Evolutionary conservation across 305 asterid genomes (phyloP).

Genomic region (Stenogyne calaminthoides): DNA sequence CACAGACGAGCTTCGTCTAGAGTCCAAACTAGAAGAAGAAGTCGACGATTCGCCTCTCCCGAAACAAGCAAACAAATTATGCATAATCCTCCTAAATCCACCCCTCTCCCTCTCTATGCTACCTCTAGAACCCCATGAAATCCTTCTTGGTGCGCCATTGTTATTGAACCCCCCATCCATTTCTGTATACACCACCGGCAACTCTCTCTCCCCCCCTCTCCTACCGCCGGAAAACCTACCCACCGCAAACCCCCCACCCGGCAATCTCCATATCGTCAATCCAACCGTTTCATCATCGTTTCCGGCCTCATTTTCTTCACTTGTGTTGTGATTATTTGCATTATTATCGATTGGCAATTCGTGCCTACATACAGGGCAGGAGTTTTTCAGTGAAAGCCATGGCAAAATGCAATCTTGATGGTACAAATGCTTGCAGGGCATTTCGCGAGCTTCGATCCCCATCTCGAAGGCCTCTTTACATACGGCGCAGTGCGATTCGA

Average conservation of each 20-base stretch:
- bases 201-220: conserved; percentile 89
- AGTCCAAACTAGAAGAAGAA: conserved; percentile 62
- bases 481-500: conserved; percentile 80
- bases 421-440: conserved; percentile 95
- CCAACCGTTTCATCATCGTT: conserved; percentile 81
- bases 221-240: conserved; percentile 91
- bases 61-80: conserved; percentile 67
- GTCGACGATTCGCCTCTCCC: conserved; percentile 52
- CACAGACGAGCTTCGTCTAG: conserved; percentile 64
- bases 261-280: conserved; percentile 89
- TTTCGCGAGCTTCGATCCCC: conserved; percentile 73
- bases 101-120: conserved; percentile 58
- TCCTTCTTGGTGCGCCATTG: conserved; percentile 80
- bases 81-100: conserved; percentile 67
- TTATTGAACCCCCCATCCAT: conserved; percentile 90
- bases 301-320: conserved; percentile 39
- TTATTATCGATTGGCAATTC: conserved; percentile 66
- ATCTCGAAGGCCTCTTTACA: conserved; percentile 86
- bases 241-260: conserved; percentile 97
- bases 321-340: conserved; percentile 28
- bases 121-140: conserved; percentile 84
- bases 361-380: conserved; percentile 91
- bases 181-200: conserved; percentile 91
- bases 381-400: conserved; percentile 75
- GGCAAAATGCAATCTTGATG: conserved; percentile 90